Percentiles rank a stretch among this genome's conserved stretches.
Evolutionary conservation across 2,329 filamentous ascomycete species (phyloP).

Genomic region (Esteya vermicola): DNA sequence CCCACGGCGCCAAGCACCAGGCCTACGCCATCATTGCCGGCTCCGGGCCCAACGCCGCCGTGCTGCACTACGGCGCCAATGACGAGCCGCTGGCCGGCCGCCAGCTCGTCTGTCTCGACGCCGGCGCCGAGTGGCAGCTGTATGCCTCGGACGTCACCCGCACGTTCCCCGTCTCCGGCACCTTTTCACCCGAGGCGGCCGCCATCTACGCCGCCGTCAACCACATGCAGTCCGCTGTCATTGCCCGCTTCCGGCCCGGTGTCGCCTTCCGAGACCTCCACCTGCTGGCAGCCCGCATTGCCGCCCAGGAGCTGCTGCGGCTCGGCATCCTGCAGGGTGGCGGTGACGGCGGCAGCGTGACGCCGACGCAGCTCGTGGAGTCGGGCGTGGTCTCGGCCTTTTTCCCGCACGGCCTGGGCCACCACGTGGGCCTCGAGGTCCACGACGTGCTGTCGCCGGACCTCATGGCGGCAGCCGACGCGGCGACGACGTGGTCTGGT

Average conservation of each 20-base stretch:
- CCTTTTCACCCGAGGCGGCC: constrained; percentile 52
- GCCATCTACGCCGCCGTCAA: constrained; percentile 67
- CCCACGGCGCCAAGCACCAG: constrained; percentile 55
- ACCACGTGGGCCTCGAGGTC: constrained; percentile 52
- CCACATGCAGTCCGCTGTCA: constrained; percentile 66
- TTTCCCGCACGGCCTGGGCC: constrained; percentile 51
- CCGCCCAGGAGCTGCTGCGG: constrained; percentile 52
- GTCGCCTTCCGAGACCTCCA: constrained; percentile 60
- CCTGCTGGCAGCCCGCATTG: constrained; percentile 56
- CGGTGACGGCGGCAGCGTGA: constrained; percentile 27
- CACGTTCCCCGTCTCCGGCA: constrained; percentile 63
- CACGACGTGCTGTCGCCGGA: constrained; percentile 40
- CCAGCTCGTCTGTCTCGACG: constrained; percentile 71
- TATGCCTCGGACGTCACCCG: constrained; percentile 88
- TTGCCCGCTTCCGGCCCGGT: constrained; percentile 53
- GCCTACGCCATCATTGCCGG: constrained; percentile 85
- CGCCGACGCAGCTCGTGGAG: constrained; percentile 34
- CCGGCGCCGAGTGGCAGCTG: constrained; percentile 69
- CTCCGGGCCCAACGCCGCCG: constrained; percentile 67
- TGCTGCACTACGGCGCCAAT: constrained; percentile 77
- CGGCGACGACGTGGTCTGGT: not conserved
- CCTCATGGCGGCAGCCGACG: constrained; percentile 15
- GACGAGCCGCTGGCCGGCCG: constrained; percentile 54
- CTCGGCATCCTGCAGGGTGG: constrained; percentile 59
- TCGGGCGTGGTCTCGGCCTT: constrained; percentile 44